Conservation (phyloP, 1,284 basidiomycete species). For the Malassezia nana region DNA sequence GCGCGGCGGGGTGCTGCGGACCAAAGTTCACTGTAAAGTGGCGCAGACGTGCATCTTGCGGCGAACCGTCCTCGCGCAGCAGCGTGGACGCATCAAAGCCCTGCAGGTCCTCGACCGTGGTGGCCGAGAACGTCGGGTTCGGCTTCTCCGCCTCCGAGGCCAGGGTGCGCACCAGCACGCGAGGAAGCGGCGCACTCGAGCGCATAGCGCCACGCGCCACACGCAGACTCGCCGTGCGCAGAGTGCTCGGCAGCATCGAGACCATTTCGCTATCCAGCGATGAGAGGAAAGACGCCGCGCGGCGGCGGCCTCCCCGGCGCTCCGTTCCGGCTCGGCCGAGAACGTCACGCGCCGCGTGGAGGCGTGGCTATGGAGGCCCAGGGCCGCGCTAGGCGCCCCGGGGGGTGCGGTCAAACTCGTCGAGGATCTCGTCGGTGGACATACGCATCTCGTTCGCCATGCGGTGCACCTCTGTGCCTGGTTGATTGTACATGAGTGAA, state of each 20-base stretch:
- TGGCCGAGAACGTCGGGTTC: slow-evolving; percentile 21
- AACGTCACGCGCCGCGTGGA: background rate
- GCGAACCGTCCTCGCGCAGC: slow-evolving; percentile 62
- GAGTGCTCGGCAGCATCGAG: slow-evolving; percentile 13
- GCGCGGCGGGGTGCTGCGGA: slow-evolving; percentile 92
- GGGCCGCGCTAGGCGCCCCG: background rate
- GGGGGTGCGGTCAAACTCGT: slow-evolving; percentile 13
- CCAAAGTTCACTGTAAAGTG: slow-evolving; percentile 50
- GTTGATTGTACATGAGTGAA: slow-evolving; percentile 39
- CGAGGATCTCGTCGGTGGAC: slow-evolving; percentile 27
- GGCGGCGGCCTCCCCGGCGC: slow-evolving; percentile 2
- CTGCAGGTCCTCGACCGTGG: slow-evolving; percentile 54
- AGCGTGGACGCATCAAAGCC: slow-evolving; percentile 66
- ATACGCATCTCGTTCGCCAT: slow-evolving; percentile 44
- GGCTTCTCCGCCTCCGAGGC: slow-evolving; percentile 10
- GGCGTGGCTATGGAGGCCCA: no score
- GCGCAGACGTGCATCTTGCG: slow-evolving; percentile 67
- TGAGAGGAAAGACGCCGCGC: background rate
- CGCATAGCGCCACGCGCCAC: slow-evolving; percentile 3
- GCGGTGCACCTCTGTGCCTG: slow-evolving; percentile 39
- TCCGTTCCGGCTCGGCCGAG: slow-evolving; percentile 13
- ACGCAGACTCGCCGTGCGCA: slow-evolving; percentile 13
- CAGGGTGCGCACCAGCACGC: slow-evolving; percentile 1
- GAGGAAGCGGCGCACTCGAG: slow-evolving; percentile 4
- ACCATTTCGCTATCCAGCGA: slow-evolving; percentile 8